Evolutionary conservation across 257 asterid genomes (phyloP).

Genomic region (Solanum sparsipilum): DNA sequence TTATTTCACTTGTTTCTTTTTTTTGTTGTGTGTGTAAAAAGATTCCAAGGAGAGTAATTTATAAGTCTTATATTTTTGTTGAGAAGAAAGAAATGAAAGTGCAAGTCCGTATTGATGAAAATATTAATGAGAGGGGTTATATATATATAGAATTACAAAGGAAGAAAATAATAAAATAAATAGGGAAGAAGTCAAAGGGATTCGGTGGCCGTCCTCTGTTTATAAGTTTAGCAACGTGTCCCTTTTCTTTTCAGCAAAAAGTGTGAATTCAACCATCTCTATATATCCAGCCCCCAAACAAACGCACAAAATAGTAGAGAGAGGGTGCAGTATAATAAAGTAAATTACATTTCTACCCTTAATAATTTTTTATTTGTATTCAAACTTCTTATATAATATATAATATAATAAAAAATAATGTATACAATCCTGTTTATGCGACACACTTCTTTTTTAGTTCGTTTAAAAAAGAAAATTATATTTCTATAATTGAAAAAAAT

Average conservation of each 20-base stretch:
- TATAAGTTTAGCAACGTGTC: slow-evolving; percentile 71
- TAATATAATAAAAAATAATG: too few species aligned
- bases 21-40: background rate
- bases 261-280: slow-evolving; percentile 9
- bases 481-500: too few species aligned
- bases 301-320: background rate
- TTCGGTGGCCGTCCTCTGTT: slow-evolving; percentile 70
- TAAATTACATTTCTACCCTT: background rate
- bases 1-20: background rate
- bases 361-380: background rate
- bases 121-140: background rate
- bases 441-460: too few species aligned
- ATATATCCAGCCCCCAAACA: background rate
- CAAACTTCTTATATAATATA: background rate
- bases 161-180: background rate
- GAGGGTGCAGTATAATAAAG: background rate
- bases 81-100: background rate
- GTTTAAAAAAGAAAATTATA: too few species aligned
- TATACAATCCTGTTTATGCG: too few species aligned
- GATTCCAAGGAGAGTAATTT: background rate
- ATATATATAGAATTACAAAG: background rate
- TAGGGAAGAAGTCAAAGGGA: slow-evolving; percentile 15
- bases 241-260: slow-evolving; percentile 11
- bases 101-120: slow-evolving; percentile 1
- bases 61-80: background rate